These are phyloP conservation scores for Epichloe scottii DNA, from an alignment of 2,329 filamentous ascomycete species.

Conservation along the genomic window DNA sequence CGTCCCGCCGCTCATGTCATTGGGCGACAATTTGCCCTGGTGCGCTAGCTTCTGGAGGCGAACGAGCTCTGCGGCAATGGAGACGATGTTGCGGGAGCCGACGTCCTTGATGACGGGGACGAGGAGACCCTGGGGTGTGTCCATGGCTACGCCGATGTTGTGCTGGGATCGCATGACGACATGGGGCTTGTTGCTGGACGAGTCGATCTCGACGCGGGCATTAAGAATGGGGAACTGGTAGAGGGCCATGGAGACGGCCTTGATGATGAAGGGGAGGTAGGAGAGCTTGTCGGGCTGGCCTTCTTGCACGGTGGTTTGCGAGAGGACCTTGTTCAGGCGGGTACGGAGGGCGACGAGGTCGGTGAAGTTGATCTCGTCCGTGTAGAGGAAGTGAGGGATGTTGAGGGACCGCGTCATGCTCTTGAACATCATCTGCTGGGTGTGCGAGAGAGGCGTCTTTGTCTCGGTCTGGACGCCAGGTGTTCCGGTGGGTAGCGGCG, in stretches of 20 bases:
- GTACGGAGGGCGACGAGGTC: slow-evolving; percentile 58
- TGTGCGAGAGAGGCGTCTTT: slow-evolving; percentile 55
- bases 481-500: slow-evolving; percentile 10
- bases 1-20: slow-evolving; percentile 74
- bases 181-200: slow-evolving; percentile 51
- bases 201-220: slow-evolving; percentile 71
- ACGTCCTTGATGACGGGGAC: slow-evolving; percentile 89
- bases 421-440: slow-evolving; percentile 93
- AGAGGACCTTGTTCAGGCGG: slow-evolving; percentile 57
- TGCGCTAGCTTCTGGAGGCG: slow-evolving; percentile 62
- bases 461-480: slow-evolving; percentile 52
- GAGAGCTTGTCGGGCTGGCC: slow-evolving; percentile 54
- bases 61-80: slow-evolving; percentile 63
- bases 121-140: slow-evolving; percentile 75
- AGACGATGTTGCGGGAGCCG: slow-evolving; percentile 59
- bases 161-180: slow-evolving; percentile 72
- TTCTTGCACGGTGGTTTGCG: slow-evolving; percentile 29
- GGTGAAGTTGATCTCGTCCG: slow-evolving; percentile 77
- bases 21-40: slow-evolving; percentile 59
- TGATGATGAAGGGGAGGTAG: slow-evolving; percentile 89
- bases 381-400: slow-evolving; percentile 93
- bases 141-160: slow-evolving; percentile 93
- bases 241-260: slow-evolving; percentile 80
- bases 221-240: slow-evolving; percentile 79
- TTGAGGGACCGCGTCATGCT: slow-evolving; percentile 82